Evolutionary conservation across 176 grass and related monocot genomes (phyloP), one percentile per base, ranked within the genome.

Genomic region (Aegilops speltoides): DNA sequence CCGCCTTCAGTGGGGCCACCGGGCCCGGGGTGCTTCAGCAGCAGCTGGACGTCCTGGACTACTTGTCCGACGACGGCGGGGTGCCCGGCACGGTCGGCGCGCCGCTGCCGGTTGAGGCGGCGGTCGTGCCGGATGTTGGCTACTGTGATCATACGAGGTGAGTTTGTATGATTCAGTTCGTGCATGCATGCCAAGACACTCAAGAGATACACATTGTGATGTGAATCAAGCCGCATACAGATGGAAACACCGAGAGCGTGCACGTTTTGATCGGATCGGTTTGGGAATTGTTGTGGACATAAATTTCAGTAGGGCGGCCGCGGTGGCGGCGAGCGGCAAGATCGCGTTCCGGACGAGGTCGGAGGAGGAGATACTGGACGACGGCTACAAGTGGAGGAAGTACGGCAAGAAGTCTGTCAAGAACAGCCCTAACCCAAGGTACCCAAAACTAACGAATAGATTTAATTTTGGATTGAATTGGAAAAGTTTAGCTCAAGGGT

Each of bases 321-420:
- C 50, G 66, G 77, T 23, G 71, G 78, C 28, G 40, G 8, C n/a
- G 57, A 37, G 22, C 31, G 24, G 77, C 15, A 92, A 82, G 81
- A 87, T 95, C 72, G 93, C 88, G 69, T 95, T 95, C 83, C 77
- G 90, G 73, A 87, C 77, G 37, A 92, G 87, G 88, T 95, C 90
- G 22, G 90, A 89, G 54, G 77, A 79, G 24, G 93, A 95, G 61
- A 76, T 93, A 5, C 66, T 90, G n/a, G 86, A 92, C 5, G 93
- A 95, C 17, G 93, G 90, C 31, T 95, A 92, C 79, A 95, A 84
- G 80, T 95, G 93, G 93, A 86, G 93, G 80, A 95, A 95, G 86
- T 92, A 95, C 57, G 90, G 90, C 33, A 95, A 95, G 79, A 95
- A 95, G 71, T 86, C 83, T 17, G 93, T 95, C 79, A 95, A 95